Evolutionary conservation across 1,284 basidiomycete genomes (phyloP).

Genomic region (Tylopilus orsonianus): DNA sequence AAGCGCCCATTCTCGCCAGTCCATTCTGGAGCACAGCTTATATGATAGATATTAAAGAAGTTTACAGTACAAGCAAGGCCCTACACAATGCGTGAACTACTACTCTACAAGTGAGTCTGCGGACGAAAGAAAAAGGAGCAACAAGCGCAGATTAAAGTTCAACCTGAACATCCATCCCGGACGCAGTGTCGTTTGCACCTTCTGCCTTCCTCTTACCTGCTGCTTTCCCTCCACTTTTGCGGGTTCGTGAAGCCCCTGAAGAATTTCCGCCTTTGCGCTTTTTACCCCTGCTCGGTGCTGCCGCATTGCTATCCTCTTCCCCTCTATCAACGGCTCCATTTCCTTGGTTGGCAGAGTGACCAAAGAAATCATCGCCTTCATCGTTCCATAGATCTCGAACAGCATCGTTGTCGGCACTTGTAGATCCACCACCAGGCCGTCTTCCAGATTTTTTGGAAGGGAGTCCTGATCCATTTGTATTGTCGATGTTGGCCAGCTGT

Average conservation of each 20-base stretch:
- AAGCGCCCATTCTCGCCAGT: not conserved
- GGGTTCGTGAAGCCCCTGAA: slow-evolving; percentile 22
- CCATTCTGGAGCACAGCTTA: slow-evolving; percentile 2
- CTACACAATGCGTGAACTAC: slow-evolving; percentile 32
- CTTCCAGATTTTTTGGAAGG: slow-evolving; percentile 42
- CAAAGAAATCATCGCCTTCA: slow-evolving; percentile 82
- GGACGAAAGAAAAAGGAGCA: slow-evolving; percentile 3
- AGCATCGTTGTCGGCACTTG: slow-evolving; percentile 37
- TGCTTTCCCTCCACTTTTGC: slow-evolving; percentile 35
- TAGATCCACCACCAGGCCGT: slow-evolving; percentile 31
- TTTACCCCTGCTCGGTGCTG: slow-evolving; percentile 33
- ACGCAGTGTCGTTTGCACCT: slow-evolving; percentile 22
- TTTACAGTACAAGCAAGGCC: slow-evolving; percentile 32
- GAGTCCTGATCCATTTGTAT: slow-evolving; percentile 37
- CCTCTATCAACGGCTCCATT: slow-evolving; percentile 34
- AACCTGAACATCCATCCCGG: slow-evolving; percentile 29
- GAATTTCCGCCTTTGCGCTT: slow-evolving; percentile 34
- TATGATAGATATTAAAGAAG: slow-evolving; percentile 32
- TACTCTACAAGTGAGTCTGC: slow-evolving; percentile 33
- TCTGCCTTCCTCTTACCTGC: slow-evolving; percentile 34
- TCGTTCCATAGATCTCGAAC: slow-evolving; percentile 77
- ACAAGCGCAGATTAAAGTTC: slow-evolving; percentile 24
- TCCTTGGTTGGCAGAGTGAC: slow-evolving; percentile 40
- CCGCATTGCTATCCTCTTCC: slow-evolving; percentile 32
- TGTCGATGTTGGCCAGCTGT: slow-evolving; percentile 68